Percentiles rank a stretch among this genome's conserved stretches.
phyloP scores from a whole-genome alignment of 2,329 filamentous ascomycete genomes.

The Aspergillus awamori region DNA sequence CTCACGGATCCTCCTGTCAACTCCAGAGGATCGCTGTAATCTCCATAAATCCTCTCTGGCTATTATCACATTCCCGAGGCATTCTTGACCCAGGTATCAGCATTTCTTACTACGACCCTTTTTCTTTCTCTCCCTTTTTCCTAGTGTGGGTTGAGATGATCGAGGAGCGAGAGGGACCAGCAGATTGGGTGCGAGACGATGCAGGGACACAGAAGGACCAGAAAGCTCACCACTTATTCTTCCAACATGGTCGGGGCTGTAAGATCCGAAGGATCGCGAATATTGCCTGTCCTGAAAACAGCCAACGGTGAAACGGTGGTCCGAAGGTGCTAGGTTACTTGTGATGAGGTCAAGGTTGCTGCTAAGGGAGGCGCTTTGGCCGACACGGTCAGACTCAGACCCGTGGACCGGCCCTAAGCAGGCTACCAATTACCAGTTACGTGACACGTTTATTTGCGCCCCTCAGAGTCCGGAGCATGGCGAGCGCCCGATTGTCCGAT shows the following conservation, averaged over 20 bases:
- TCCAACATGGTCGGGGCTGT: background rate
- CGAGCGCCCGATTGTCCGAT: slow-evolving; percentile 10
- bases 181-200: no score
- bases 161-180: no score
- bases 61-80: background rate
- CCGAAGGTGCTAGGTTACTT: slow-evolving; percentile 11
- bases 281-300: slow-evolving; percentile 6
- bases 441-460: slow-evolving; percentile 21
- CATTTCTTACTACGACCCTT: no score
- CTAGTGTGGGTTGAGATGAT: no score
- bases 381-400: slow-evolving; percentile 20
- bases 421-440: slow-evolving; percentile 7
- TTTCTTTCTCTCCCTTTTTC: no score
- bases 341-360: slow-evolving; percentile 4
- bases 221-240: no score
- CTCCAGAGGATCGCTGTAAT: background rate
- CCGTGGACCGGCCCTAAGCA: background rate
- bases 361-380: slow-evolving; percentile 16
- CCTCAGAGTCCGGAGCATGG: slow-evolving; percentile 6
- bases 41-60: no score
- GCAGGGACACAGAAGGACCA: background rate
- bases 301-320: slow-evolving; percentile 21
- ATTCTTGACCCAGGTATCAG: background rate
- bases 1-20: slow-evolving; percentile 5
- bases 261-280: slow-evolving; percentile 4